Evolutionary conservation across 768 basidiomycete genomes (phyloP).

Genomic region (Rhizopogon salebrosus): DNA sequence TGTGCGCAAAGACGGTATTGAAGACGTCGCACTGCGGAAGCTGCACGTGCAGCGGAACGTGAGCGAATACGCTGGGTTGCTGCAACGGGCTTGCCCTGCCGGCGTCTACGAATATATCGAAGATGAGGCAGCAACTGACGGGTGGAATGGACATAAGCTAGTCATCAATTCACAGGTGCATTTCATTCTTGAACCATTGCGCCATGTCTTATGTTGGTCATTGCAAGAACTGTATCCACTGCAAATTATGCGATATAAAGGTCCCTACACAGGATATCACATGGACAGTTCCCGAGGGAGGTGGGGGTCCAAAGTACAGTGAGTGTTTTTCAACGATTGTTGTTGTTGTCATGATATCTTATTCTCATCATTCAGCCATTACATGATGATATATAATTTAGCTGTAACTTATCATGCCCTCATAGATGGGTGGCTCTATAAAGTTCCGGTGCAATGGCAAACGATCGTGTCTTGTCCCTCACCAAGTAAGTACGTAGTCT

Average conservation of each 20-base stretch:
- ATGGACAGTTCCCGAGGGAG: slow-evolving; percentile 95
- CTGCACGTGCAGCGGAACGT: slow-evolving; percentile 76
- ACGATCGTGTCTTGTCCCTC: no score
- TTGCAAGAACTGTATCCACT: slow-evolving; percentile 85
- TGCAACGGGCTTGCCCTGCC: slow-evolving; percentile 91
- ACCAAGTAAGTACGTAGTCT: no score
- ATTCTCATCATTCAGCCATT: not conserved
- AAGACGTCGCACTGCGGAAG: slow-evolving; percentile 40
- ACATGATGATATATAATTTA: not conserved
- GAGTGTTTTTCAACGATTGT: slow-evolving; percentile 17
- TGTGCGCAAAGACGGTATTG: slow-evolving; percentile 40
- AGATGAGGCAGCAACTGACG: slow-evolving; percentile 51
- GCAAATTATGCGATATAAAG: slow-evolving; percentile 95
- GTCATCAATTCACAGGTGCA: slow-evolving; percentile 95
- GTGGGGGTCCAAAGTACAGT: slow-evolving; percentile 97
- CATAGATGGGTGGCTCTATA: no score
- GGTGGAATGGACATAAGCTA: slow-evolving; percentile 79
- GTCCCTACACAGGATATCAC: slow-evolving; percentile 95
- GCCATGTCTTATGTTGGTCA: not conserved
- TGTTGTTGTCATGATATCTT: not conserved
- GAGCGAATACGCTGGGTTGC: slow-evolving; percentile 76
- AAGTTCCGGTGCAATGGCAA: no score
- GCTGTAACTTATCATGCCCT: not conserved
- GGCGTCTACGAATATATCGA: slow-evolving; percentile 96
- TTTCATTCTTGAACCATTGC: not conserved